These are phyloP conservation scores for Magnusiomyces clavatus DNA, from an alignment of 1,139 yeast genomes.

Conservation along the genomic window DNA sequence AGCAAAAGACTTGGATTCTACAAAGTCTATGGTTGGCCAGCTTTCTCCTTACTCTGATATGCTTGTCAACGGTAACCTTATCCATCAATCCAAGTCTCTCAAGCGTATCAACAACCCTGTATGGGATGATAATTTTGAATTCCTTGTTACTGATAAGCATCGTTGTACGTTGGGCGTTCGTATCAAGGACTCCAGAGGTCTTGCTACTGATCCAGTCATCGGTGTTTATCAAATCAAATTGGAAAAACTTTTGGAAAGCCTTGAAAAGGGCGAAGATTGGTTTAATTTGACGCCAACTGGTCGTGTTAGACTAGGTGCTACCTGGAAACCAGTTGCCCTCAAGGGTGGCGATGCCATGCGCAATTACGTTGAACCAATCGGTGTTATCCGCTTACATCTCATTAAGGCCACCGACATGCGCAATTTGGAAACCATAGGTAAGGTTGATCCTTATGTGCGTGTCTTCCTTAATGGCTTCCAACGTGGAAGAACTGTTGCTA, in stretches of 20 bases:
- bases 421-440: conserved; percentile 82
- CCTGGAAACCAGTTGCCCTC: conserved; percentile 83
- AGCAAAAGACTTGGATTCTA: conserved; percentile 61
- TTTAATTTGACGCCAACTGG: conserved; percentile 59
- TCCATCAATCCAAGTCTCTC: conserved; percentile 48
- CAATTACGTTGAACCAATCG: conserved; percentile 88
- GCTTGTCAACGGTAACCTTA: conserved; percentile 51
- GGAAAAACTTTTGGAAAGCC: conserved; percentile 65
- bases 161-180: conserved; percentile 58
- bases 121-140: conserved; percentile 61
- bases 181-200: conserved; percentile 57
- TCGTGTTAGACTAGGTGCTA: conserved; percentile 57
- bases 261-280: conserved; percentile 73
- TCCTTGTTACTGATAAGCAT: conserved; percentile 66
- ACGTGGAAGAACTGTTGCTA: conserved; percentile 69
- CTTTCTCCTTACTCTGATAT: conserved; percentile 67
- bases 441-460: conserved; percentile 86
- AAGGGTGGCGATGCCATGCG: conserved; percentile 53
- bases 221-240: conserved; percentile 41
- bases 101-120: conserved; percentile 62
- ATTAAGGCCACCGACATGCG: conserved; percentile 61
- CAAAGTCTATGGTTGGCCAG: conserved; percentile 58
- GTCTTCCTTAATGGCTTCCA: conserved; percentile 69
- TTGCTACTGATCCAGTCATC: conserved; percentile 52
- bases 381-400: conserved; percentile 72